Base-by-base conservation (phyloP, 352 stramenopile species). In the Globisporangium paroecandrum region DNA sequence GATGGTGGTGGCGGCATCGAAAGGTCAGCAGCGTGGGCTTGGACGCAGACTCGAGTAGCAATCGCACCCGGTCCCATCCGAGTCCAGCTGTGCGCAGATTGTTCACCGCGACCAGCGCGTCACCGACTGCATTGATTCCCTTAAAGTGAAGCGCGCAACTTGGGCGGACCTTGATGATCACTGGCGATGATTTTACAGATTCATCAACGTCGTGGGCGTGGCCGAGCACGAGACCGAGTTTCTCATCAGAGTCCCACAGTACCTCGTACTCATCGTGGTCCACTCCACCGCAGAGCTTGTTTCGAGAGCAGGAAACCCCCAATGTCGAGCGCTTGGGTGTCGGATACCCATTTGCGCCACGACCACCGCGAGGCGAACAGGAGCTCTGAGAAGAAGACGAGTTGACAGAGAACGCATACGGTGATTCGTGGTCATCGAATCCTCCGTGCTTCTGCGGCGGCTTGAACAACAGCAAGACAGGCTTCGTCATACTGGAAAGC, bases 401-500 rank as follows among this genome's bases (percentile, higher is more conserved):
- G 34, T 47, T 29, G n/a, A 27, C 43, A 18, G 64, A 62, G 27
- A 66, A 67, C 12, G n/a, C 10, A 22, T 62, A 22, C 25, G 70
- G 69, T 13, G 70, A 70, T 13, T 65, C 62, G 22, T 57, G 51
- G 38, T 62, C 67, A 10, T 58, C 72, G 24, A 76, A 58, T 1
- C 65, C 74, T 1, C 65, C 74, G 18, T 62, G 67, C 4, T 53
- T 34, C 10, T 65, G 29, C 6, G 71, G 73, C 9, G 77, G 56
- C n/a, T 71, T 65, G 60, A 92, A 92, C 8, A 82, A 49, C 53
- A 92, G 70, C 57, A 74, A 61, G 4, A 87, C 62, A 1, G 84
- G 84, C 58, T 92, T 92, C 22, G 62, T 47, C 13, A 77, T 64
- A 2, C 12, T 68, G 25, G 72, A 53, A 5, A 92, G 71, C 10